Evolutionary conservation across 2,329 filamentous ascomycete species (phyloP).

Genomic region (Alternaria triticina): DNA sequence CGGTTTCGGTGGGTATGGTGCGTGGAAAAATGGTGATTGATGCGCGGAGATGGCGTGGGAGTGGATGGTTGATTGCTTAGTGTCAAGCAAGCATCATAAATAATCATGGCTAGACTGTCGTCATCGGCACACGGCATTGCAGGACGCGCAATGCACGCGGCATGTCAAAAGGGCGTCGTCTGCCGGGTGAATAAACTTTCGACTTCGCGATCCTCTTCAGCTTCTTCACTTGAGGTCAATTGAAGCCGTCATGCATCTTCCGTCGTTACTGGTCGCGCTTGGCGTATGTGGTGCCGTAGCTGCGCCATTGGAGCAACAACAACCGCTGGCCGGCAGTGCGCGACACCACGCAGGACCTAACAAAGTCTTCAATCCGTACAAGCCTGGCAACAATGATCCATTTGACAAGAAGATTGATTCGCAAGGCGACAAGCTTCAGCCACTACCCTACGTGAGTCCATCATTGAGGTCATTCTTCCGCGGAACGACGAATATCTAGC

Average conservation of each 20-base stretch:
- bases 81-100: constrained; percentile 2
- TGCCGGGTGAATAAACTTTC: background rate
- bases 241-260: constrained; percentile 37
- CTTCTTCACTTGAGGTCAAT: constrained; percentile 19
- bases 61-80: constrained; percentile 10
- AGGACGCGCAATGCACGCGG: constrained; percentile 5
- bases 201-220: constrained; percentile 1
- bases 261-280: constrained; percentile 38
- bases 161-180: constrained; percentile 20
- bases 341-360: constrained; percentile 34
- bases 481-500: background rate
- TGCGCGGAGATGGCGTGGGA: constrained; percentile 17
- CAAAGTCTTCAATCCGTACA: constrained; percentile 59
- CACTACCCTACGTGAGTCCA: constrained; percentile 59
- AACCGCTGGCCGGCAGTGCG: constrained; percentile 42
- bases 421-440: constrained; percentile 65
- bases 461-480: background rate
- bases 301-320: constrained; percentile 47
- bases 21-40: constrained; percentile 17
- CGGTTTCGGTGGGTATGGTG: constrained; percentile 1
- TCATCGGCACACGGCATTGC: constrained; percentile 46
- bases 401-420: constrained; percentile 69
- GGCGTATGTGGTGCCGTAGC: constrained; percentile 32
- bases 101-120: constrained; percentile 27
- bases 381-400: constrained; percentile 65